phyloP scores from a whole-genome alignment of 805 yeast species.

The Wilhelminamyces savonicus region DNA sequence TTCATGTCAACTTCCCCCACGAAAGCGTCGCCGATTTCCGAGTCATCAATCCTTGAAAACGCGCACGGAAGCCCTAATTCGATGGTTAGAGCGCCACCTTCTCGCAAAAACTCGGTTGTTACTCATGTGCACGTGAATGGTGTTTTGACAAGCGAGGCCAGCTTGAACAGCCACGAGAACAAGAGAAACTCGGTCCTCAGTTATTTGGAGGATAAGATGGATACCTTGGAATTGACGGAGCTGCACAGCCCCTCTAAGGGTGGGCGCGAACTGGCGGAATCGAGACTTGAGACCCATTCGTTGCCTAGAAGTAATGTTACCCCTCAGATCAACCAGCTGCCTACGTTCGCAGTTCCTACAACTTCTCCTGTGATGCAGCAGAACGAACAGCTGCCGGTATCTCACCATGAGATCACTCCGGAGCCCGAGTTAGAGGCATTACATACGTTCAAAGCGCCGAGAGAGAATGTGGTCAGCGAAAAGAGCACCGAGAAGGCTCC shows the following conservation, averaged over 20 bases:
- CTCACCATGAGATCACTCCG: too few relatives aligned
- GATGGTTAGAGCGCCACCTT: constrained; percentile 5
- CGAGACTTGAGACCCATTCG: constrained; percentile 26
- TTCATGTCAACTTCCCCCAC: constrained; percentile 36
- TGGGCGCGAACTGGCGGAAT: too few relatives aligned
- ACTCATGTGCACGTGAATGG: constrained; percentile 41
- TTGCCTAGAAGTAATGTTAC: constrained; percentile 16
- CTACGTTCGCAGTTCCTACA: too few relatives aligned
- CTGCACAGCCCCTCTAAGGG: constrained; percentile 17
- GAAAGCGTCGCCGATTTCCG: constrained; percentile 21
- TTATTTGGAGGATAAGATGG: constrained; percentile 40
- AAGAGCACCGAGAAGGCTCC: too few relatives aligned
- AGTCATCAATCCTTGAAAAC: too few relatives aligned
- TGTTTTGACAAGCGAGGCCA: constrained; percentile 23
- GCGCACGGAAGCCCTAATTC: constrained; percentile 6
- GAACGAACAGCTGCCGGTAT: too few relatives aligned
- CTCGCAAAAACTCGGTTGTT: constrained; percentile 34
- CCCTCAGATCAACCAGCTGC: constrained; percentile 26
- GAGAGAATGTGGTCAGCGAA: too few relatives aligned
- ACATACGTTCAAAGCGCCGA: too few relatives aligned
- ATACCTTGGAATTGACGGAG: constrained; percentile 30
- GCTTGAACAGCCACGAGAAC: constrained; percentile 16
- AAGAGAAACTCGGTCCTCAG: constrained; percentile 35
- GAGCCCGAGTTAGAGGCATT: background rate
- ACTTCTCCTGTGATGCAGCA: too few relatives aligned